phyloP scores from a whole-genome alignment of 2,329 filamentous ascomycete genomes.

The Apiospora pterosperma region DNA sequence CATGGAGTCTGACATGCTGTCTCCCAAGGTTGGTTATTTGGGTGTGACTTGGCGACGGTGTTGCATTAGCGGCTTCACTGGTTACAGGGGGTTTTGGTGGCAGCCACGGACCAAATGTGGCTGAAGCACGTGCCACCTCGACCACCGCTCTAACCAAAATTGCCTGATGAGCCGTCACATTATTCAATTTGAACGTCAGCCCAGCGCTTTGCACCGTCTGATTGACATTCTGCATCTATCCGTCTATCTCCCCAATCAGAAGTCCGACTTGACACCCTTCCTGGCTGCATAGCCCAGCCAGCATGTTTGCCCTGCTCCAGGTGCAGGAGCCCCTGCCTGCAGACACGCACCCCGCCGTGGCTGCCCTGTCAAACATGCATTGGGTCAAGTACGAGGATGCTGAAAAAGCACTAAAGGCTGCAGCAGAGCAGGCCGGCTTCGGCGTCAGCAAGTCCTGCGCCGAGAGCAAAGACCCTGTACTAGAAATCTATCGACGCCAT shows the following conservation, averaged over 20 bases:
- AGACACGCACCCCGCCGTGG: constrained; percentile 3
- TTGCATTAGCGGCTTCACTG: neutral
- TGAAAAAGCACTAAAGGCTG: neutral
- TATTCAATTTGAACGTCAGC: neutral
- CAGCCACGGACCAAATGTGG: neutral
- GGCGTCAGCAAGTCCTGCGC: constrained; percentile 5
- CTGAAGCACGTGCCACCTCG: neutral
- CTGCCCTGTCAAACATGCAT: neutral
- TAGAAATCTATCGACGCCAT: constrained; percentile 3
- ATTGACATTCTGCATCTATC: neutral
- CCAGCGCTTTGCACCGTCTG: neutral
- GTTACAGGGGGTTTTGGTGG: neutral
- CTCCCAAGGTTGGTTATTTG: neutral
- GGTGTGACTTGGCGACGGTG: neutral
- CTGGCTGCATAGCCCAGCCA: neutral
- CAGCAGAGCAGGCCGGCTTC: neutral
- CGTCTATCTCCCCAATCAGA: neutral
- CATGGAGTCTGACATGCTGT: too few relatives aligned
- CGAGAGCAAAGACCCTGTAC: constrained; percentile 4
- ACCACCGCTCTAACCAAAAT: neutral
- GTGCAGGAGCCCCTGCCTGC: neutral
- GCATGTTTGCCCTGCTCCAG: constrained; percentile 4
- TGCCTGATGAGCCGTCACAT: neutral
- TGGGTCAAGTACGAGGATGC: constrained; percentile 6
- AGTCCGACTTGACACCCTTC: neutral